Base-by-base conservation (phyloP, 306 rosid genomes). In the Aeschynomene evenia region DNA sequence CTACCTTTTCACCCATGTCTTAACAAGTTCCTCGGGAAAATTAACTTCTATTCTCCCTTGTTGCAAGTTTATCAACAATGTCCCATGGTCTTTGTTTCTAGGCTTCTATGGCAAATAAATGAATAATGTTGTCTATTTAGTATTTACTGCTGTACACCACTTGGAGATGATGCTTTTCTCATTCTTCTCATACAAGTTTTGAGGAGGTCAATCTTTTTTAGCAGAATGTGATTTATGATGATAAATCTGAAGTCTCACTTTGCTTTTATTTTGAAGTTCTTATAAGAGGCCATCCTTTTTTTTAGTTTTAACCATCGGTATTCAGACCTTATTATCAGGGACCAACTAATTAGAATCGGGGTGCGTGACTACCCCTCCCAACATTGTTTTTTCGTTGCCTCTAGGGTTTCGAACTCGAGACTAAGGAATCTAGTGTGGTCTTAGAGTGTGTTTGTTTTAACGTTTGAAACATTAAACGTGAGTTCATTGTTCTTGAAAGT, bases 131-230 rank as follows among this genome's bases (percentile, higher is more conserved):
- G n/a, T n/a, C n/a, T n/a, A n/a, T n/a, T n/a, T n/a, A n/a, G n/a
- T n/a, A n/a, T n/a, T n/a, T n/a, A 28, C 64, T 59, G 70, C 45
- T 70, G 76, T 65, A 70, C 50, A 31, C 66, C 57, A 64, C 43
- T 68, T 50, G 62, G 75, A 71, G 80, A 72, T 77, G 70, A 18
- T 73, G 57, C 56, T 21, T 37, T 74, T 77, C 31, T 42, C 53
- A 62, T 66, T 45, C 22, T 72, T 69, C 21, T 12, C 1, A 28
- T 61, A 36, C 72, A 42, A 61, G 36, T 50, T 59, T 77, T 77
- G 56, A 51, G 46, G 50, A 62, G 52, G 28, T 67, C 66, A 60
- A 31, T 28, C n/a, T 4, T 53, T 68, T 73, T 14, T 39, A 49
- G 76, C 54, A 45, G 49, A 6, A 49, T 52, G 42, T 55, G 36